Percentiles rank a stretch among this genome's conserved stretches.
phyloP scores from a whole-genome alignment of 2,329 filamentous ascomycete genomes.

The Paraconiothyrium brasiliense region DNA sequence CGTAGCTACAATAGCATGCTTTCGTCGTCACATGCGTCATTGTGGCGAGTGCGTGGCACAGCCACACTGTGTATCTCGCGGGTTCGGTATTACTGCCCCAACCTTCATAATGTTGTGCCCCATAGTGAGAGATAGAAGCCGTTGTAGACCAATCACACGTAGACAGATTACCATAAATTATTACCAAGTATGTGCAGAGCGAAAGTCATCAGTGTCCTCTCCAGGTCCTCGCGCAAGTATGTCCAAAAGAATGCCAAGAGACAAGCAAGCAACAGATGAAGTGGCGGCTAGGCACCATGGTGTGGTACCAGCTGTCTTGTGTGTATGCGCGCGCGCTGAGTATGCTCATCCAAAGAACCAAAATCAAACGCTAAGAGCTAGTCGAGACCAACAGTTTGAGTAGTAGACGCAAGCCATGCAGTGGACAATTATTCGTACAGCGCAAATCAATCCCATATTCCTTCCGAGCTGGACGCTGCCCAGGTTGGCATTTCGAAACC shows the following conservation, averaged over 20 bases:
- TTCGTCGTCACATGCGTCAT: conserved; percentile 1
- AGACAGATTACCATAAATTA: conserved; percentile 24
- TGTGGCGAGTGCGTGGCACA: background rate
- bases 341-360: conserved; percentile 16
- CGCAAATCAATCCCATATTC: conserved; percentile 23
- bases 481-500: background rate
- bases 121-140: background rate
- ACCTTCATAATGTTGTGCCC: background rate
- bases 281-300: background rate
- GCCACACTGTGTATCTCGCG: background rate
- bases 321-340: conserved; percentile 6
- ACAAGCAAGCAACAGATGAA: conserved; percentile 15
- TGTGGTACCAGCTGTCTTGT: background rate
- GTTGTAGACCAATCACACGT: background rate
- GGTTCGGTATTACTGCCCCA: background rate
- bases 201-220: conserved; percentile 20
- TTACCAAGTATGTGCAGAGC: conserved; percentile 38
- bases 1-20: background rate
- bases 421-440: conserved; percentile 46
- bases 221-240: background rate
- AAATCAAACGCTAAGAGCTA: conserved; percentile 33
- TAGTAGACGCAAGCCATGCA: conserved; percentile 33
- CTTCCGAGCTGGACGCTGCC: conserved; percentile 17
- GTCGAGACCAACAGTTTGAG: conserved; percentile 16
- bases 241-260: conserved; percentile 26